phyloP scores from a whole-genome alignment of 2,329 filamentous ascomycete genomes.

The Hymenotorrendiella dingleyae region DNA sequence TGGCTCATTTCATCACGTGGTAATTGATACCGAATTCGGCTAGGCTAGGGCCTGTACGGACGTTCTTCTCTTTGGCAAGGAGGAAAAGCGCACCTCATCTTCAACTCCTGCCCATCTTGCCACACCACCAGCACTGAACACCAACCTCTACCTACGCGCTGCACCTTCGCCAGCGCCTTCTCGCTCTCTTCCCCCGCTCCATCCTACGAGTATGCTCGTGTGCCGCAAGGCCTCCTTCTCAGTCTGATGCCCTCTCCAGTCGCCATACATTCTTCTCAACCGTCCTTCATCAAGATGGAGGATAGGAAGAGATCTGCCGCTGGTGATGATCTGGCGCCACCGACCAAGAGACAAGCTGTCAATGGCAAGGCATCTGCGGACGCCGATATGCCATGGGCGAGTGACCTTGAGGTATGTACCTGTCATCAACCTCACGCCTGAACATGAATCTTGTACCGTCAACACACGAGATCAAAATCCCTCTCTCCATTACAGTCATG shows the following conservation, averaged over 20 bases:
- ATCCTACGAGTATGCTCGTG: slow-evolving; percentile 29
- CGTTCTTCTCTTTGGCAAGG: too few species aligned
- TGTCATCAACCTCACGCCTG: slow-evolving; percentile 18
- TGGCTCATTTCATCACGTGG: too few species aligned
- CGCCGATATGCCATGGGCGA: slow-evolving; percentile 64
- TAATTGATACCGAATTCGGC: too few species aligned
- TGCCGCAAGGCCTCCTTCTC: slow-evolving; percentile 35
- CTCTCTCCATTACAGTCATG: slow-evolving; percentile 8
- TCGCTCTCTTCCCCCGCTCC: slow-evolving; percentile 18
- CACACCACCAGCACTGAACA: slow-evolving; percentile 1
- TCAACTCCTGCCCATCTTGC: slow-evolving; percentile 1
- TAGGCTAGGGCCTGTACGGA: too few species aligned
- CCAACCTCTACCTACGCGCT: slow-evolving; percentile 7
- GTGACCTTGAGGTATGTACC: slow-evolving; percentile 66
- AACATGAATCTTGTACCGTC: slow-evolving; percentile 13
- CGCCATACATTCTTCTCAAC: slow-evolving; percentile 68
- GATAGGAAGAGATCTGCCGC: slow-evolving; percentile 96
- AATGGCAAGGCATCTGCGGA: slow-evolving; percentile 70
- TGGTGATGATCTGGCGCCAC: slow-evolving; percentile 81
- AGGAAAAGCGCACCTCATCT: too few species aligned
- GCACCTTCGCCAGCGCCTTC: slow-evolving; percentile 6
- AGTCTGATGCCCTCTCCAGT: slow-evolving; percentile 71
- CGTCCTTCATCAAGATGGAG: slow-evolving; percentile 93
- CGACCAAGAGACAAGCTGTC: slow-evolving; percentile 84
- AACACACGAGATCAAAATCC: slow-evolving; percentile 11